phyloP scores from a whole-genome alignment of 2,329 filamentous ascomycete genomes.

The Trichoderma simmonsii region DNA sequence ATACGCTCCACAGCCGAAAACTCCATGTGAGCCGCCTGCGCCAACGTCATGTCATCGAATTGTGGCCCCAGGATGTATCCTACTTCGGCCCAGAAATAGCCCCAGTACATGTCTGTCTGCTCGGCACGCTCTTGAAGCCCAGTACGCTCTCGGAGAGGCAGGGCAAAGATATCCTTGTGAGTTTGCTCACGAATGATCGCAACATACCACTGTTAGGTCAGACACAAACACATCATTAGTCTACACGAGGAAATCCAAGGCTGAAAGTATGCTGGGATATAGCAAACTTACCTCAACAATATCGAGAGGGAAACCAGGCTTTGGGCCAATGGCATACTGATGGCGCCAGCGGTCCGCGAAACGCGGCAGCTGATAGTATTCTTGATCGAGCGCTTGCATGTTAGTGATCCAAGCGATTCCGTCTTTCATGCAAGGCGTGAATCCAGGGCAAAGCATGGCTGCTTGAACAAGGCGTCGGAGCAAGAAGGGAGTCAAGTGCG shows the following conservation, averaged over 20 bases:
- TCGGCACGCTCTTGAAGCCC: constrained; percentile 32
- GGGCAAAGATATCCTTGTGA: constrained; percentile 36
- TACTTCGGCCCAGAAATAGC: constrained; percentile 51
- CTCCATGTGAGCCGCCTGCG: constrained; percentile 45
- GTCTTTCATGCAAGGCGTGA: constrained; percentile 60
- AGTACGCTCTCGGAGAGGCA: constrained; percentile 41
- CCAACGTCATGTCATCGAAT: constrained; percentile 50
- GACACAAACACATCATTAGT: not conserved
- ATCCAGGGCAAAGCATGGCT: constrained; percentile 57
- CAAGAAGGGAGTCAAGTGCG: constrained; percentile 52
- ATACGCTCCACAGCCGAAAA: constrained; percentile 49
- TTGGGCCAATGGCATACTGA: constrained; percentile 50
- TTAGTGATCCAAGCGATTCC: constrained; percentile 47
- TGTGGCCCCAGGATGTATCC: constrained; percentile 38
- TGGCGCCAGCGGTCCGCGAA: constrained; percentile 50
- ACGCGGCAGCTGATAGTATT: constrained; percentile 46
- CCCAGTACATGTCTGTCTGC: constrained; percentile 46
- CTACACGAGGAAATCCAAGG: not conserved
- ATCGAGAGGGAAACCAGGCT: constrained; percentile 48
- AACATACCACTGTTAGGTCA: constrained; percentile 51
- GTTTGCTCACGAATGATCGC: constrained; percentile 53
- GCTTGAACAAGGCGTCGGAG: constrained; percentile 51
- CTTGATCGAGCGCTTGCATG: constrained; percentile 26
- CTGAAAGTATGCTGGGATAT: not conserved
- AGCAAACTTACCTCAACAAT: constrained; percentile 49